Evolutionary conservation across 495 filamentous ascomycete species (phyloP), one percentile per base, ranked within the genome.

Genomic region (Poronia punctata): DNA sequence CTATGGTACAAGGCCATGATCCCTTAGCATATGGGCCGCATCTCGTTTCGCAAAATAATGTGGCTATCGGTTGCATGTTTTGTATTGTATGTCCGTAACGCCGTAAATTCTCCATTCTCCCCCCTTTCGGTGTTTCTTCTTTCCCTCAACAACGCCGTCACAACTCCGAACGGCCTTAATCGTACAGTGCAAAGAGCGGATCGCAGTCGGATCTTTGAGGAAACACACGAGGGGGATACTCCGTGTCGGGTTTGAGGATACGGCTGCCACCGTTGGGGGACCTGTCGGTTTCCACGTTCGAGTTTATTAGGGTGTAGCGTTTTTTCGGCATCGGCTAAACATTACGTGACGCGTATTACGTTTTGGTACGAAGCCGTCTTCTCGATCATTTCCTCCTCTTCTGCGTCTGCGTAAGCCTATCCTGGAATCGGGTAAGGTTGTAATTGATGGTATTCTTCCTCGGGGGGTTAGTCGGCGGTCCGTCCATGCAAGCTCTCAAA

Each of bases 401-500:
- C 51, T 78, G 75, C 6, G 81, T 79, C 1, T 76, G 75, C 28
- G 74, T 75, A 22, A 98, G 80, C 57, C 80, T 83, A 5, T 84
- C 80, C 56, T 93, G 88, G 68, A 97, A 80, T 46, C 92, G 76
- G 53, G 75, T 75, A 26, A 98, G 64, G 62, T 96, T 89, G 72
- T 94, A 95, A 67, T 98, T 98, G 75, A 97, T 90, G 40, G 79
- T 84, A 69, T 83, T 95, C 71, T 76, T 82, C 61, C 78, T 75
- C 53, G 73, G 65, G n/a, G 70, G 61, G 48, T 74, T 70, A 24
- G 81, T 66, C 71, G 71, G 80, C 74, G 80, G 79, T 48, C 73
- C 72, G 66, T 98, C 92, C 92, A 96, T 96, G 72, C 92, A 98
- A n/a, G 75, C 66, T 43, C 88, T 76, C 57, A 98, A 67, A 50